phyloP scores from a whole-genome alignment of 1,139 yeast species.

The Arxiozyma slooffiae region DNA sequence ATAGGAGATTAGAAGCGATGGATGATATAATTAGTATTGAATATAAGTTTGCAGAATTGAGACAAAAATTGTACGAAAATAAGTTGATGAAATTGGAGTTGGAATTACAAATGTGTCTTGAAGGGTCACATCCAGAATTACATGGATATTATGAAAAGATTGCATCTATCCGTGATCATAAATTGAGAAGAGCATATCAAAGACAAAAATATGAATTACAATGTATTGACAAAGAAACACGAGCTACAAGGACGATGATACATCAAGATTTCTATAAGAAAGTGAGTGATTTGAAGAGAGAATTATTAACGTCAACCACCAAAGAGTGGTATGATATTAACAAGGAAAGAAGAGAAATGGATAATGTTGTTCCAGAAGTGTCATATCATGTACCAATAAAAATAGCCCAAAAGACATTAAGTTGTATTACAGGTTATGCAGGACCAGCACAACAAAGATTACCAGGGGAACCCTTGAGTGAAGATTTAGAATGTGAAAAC shows the following conservation, averaged over 20 bases:
- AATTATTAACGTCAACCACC: slow-evolving; percentile 64
- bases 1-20: slow-evolving; percentile 38
- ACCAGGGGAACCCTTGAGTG: slow-evolving; percentile 27
- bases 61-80: slow-evolving; percentile 69
- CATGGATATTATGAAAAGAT: slow-evolving; percentile 58
- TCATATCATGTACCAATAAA: slow-evolving; percentile 31
- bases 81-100: slow-evolving; percentile 66
- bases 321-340: slow-evolving; percentile 88
- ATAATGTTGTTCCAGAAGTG: slow-evolving; percentile 49
- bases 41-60: slow-evolving; percentile 69
- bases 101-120: slow-evolving; percentile 76
- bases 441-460: slow-evolving; percentile 28
- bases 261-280: slow-evolving; percentile 78
- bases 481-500: slow-evolving; percentile 29
- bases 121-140: slow-evolving; percentile 85
- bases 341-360: slow-evolving; percentile 79
- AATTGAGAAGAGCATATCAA: slow-evolving; percentile 56
- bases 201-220: slow-evolving; percentile 62
- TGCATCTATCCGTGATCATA: slow-evolving; percentile 59
- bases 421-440: slow-evolving; percentile 32
- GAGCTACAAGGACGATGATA: slow-evolving; percentile 66
- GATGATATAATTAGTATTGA: slow-evolving; percentile 68
- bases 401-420: slow-evolving; percentile 26
- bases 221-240: slow-evolving; percentile 71
- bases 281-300: slow-evolving; percentile 56